Base-by-base conservation (phyloP, 1,139 yeast genomes). In the Taiozyma sp. region DNA sequence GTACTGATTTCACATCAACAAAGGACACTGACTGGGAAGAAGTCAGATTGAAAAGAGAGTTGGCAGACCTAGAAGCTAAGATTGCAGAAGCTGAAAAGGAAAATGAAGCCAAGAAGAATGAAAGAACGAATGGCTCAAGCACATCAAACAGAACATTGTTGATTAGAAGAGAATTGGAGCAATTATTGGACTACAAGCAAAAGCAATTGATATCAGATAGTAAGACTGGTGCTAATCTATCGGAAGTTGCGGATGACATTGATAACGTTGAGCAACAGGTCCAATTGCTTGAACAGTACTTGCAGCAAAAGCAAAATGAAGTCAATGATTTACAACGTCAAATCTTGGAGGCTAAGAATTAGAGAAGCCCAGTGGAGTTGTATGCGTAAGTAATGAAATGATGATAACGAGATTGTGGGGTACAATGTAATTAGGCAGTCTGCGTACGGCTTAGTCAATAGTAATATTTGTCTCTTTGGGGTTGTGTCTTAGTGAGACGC, bases 1-100 rank as follows among this genome's bases (percentile, higher is more conserved):
- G 93, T 3, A 87, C 96, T 0, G 96, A 88, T 65, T 84, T 84
- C 62, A 77, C 86, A 1, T 78, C 84, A 0, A 83, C 89, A 14
- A 83, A 83, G 63, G 91, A 86, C 43, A 82, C 88, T 9, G 93
- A 65, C 57, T 78, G 97, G 96, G 97, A 91, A 68, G 90, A 86
- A 62, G 96, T 87, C 34, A 77, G 96, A 58, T 76, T 91, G 58
- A 84, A 84, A 70, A 80, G 95, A 59, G 93, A 90, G 65, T 74
- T 92, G 54, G 78, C 82, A 7, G 89, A 89, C 58, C 70, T 90
- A 52, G 96, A 90, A 24, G 71, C 73, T 8, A 77, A 84, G 56
- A 77, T 90, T 52, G 71, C 72, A 6, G 76, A 78, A 54, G 84
- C 88, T 1, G 84, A 84, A 61, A 67, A 70, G 23, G 79, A 79